Evolutionary conservation across 2,329 filamentous ascomycete genomes (phyloP), one percentile per base, ranked within the genome.

Genomic region (Verticillium alfalfae): DNA sequence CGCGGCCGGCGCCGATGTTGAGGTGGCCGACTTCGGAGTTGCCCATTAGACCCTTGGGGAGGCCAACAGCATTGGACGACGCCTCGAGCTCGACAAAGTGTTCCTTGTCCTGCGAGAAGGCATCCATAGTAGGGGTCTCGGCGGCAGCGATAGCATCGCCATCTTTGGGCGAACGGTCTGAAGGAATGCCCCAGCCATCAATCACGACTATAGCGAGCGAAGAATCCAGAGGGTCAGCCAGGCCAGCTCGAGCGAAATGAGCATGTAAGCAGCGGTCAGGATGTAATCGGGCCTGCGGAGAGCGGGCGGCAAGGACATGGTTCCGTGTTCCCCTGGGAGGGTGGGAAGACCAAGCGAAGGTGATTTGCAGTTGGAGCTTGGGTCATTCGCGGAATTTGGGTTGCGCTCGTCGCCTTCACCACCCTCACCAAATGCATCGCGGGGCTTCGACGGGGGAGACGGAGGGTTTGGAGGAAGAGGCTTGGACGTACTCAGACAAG

Each of bases 11-110:
- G 71, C 95, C 95, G 75, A 99, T 98, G 84, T 99, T 99, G 81
- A 99, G 79, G 79, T 99, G 95, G 65, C 95, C 95, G 76, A 99
- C 95, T 79, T 99, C 95, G 70, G 92, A 96, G 84, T 99, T 99
- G 67, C 95, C 95, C 95, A 99, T 99, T 68, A 99, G 83, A 63
- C 95, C 95, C 75, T 99, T 93, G 22, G 95, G 95, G 60, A 99
- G 86, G 67, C 95, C 95, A 67, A 99, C 95, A 56, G 95, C 95
- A 64, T 97, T 86, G 54, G 95, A 98, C 2, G 95, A 98, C 62
- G 95, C 95, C 70, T 99, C 95, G 65, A 99, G 89, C 80, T 96
- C 88, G 66, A 91, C 92, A 80, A 89, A 99, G 65, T 93, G 93
- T 71, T 94, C 88, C 37, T 88, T 81, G 66, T 88, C 90, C 76